These are phyloP conservation scores for Chionographis japonica DNA, from an alignment of 106 monocot genomes.

Conservation along the genomic window DNA sequence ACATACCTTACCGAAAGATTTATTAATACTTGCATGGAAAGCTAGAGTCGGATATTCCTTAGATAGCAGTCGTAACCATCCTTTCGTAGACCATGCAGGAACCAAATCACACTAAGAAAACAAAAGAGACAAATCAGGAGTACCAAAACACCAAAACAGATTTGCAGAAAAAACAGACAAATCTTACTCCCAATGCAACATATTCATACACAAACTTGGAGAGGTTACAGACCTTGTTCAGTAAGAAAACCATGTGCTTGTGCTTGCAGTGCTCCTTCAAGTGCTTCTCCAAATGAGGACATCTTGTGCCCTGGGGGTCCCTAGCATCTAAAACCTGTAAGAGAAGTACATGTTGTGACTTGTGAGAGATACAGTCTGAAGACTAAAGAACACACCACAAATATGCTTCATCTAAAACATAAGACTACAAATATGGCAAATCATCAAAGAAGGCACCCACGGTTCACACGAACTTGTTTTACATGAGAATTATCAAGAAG, in stretches of 20 bases:
- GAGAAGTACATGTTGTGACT: not conserved
- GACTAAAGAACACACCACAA: too few species aligned
- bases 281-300: constrained; percentile 89
- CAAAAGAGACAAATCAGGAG: constrained; percentile 1
- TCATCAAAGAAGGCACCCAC: too few species aligned
- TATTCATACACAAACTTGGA: not conserved
- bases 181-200: not conserved
- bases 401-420: too few species aligned
- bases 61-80: constrained; percentile 82
- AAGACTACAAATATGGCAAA: too few species aligned
- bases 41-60: constrained; percentile 91
- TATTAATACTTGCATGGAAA: constrained; percentile 93
- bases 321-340: constrained; percentile 90
- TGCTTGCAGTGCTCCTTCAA: constrained; percentile 87
- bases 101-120: constrained; percentile 78
- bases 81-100: constrained; percentile 97
- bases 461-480: too few species aligned
- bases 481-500: too few species aligned
- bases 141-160: not conserved
- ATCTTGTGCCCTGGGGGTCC: constrained; percentile 93
- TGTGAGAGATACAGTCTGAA: too few species aligned
- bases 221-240: constrained; percentile 71
- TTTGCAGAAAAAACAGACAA: not conserved
- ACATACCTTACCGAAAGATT: constrained; percentile 90
- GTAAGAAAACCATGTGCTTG: constrained; percentile 87